phyloP scores from a whole-genome alignment of 2,329 filamentous ascomycete genomes.

The Decorospora gaudefroyi region DNA sequence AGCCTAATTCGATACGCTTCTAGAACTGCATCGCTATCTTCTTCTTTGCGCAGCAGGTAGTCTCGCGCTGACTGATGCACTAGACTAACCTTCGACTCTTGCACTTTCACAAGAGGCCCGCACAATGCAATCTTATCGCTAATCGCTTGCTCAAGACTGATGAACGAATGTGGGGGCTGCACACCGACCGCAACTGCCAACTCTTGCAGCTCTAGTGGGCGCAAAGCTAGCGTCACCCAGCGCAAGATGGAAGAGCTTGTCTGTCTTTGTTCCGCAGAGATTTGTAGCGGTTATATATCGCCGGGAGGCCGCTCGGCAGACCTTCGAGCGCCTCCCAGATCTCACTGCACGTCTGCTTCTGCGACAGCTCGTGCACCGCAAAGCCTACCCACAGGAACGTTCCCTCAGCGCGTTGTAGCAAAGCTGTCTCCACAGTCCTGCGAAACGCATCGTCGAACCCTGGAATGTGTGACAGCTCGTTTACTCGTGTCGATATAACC shows the following conservation, averaged over 20 bases:
- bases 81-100: conserved; percentile 33
- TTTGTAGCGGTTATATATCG: conserved; percentile 34
- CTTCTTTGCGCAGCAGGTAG: conserved; percentile 26
- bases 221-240: conserved; percentile 1
- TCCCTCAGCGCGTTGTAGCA: conserved; percentile 32
- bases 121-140: not conserved
- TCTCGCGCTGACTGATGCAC: conserved; percentile 41
- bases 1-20: conserved; percentile 9
- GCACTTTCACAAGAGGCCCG: conserved; percentile 26
- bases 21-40: conserved; percentile 3
- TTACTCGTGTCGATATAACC: conserved; percentile 33
- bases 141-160: not conserved
- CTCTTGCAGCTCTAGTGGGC: conserved; percentile 34
- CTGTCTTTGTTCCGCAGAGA: conserved; percentile 16
- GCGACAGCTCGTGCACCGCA: conserved; percentile 22
- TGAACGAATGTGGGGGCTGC: not conserved
- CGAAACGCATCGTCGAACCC: conserved; percentile 12
- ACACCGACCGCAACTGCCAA: conserved; percentile 19
- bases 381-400: conserved; percentile 45
- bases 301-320: conserved; percentile 30
- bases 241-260: conserved; percentile 19
- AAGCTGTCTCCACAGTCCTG: conserved; percentile 14
- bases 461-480: conserved; percentile 21
- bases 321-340: conserved; percentile 15
- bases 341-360: conserved; percentile 13